A percentile compares a stretch with the other conserved stretches of the same genome.
phyloP scores from a whole-genome alignment of 2,329 filamentous ascomycete species.

The Sphaceloma murrayae region DNA sequence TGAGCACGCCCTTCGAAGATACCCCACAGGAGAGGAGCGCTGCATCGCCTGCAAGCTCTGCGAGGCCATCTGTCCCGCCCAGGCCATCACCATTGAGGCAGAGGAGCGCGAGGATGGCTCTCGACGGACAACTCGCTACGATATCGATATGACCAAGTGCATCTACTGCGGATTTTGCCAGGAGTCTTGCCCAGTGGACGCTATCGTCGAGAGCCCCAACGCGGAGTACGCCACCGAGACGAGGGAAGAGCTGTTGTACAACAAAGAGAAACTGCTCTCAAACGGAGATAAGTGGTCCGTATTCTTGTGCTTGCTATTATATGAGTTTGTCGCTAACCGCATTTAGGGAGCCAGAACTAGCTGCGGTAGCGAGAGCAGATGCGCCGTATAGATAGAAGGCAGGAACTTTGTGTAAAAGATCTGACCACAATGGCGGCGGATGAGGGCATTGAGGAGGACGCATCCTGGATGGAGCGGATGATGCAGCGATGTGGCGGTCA shows the following conservation, averaged over 20 bases:
- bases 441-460: no score
- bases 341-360: slow-evolving; percentile 96
- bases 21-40: slow-evolving; percentile 94
- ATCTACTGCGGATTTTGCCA: slow-evolving; percentile 99
- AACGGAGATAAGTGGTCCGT: slow-evolving; percentile 48
- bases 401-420: no score
- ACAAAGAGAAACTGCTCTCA: slow-evolving; percentile 64
- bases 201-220: slow-evolving; percentile 53
- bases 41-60: slow-evolving; percentile 99
- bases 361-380: slow-evolving; percentile 83
- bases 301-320: neutral
- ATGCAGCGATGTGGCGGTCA: no score
- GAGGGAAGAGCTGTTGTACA: slow-evolving; percentile 70
- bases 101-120: slow-evolving; percentile 96
- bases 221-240: slow-evolving; percentile 21
- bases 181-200: slow-evolving; percentile 96
- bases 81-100: slow-evolving; percentile 98
- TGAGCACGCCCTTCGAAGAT: slow-evolving; percentile 91
- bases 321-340: no score
- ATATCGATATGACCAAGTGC: slow-evolving; percentile 99
- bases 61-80: slow-evolving; percentile 94
- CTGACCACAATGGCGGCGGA: no score
- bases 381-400: slow-evolving; percentile 50
- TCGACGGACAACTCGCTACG: slow-evolving; percentile 90
- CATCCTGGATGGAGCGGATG: no score